A percentile compares a stretch with the other conserved stretches of the same genome.
phyloP scores from a whole-genome alignment of 305 asterid genomes.

The Fraxinus xanthoxyloides region DNA sequence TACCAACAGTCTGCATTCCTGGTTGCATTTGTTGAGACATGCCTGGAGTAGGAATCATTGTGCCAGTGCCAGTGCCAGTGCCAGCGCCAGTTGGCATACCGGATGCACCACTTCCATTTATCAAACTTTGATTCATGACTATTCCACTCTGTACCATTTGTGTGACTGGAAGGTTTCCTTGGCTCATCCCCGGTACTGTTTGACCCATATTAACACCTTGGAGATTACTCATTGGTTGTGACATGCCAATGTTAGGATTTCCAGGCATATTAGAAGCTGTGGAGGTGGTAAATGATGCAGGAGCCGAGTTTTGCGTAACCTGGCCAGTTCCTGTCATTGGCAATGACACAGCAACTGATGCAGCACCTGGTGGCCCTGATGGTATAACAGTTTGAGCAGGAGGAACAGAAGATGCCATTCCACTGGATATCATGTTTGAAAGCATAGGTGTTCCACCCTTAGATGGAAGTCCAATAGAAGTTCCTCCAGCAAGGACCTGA shows the following conservation, averaged over 20 bases:
- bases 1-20: slow-evolving; percentile 71
- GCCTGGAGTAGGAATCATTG: slow-evolving; percentile 84
- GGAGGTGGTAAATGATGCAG: slow-evolving; percentile 44
- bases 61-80: neutral
- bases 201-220: slow-evolving; percentile 71
- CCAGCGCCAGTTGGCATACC: slow-evolving; percentile 57
- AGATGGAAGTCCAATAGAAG: slow-evolving; percentile 72
- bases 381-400: slow-evolving; percentile 62
- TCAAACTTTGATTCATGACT: slow-evolving; percentile 61
- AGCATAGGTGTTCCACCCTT: slow-evolving; percentile 85
- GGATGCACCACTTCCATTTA: slow-evolving; percentile 54
- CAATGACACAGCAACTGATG: slow-evolving; percentile 58
- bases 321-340: slow-evolving; percentile 54
- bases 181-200: slow-evolving; percentile 64
- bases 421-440: slow-evolving; percentile 87
- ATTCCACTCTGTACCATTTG: slow-evolving; percentile 75
- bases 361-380: slow-evolving; percentile 55
- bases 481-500: slow-evolving; percentile 74
- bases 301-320: slow-evolving; percentile 51
- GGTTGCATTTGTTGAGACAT: slow-evolving; percentile 57
- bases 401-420: slow-evolving; percentile 73
- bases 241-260: slow-evolving; percentile 52
- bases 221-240: slow-evolving; percentile 60
- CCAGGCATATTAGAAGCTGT: slow-evolving; percentile 44
- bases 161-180: slow-evolving; percentile 59